A percentile compares a stretch with the other conserved stretches of the same genome.
phyloP scores from a whole-genome alignment of 2,329 filamentous ascomycete species.

The Daldinia sp. region DNA sequence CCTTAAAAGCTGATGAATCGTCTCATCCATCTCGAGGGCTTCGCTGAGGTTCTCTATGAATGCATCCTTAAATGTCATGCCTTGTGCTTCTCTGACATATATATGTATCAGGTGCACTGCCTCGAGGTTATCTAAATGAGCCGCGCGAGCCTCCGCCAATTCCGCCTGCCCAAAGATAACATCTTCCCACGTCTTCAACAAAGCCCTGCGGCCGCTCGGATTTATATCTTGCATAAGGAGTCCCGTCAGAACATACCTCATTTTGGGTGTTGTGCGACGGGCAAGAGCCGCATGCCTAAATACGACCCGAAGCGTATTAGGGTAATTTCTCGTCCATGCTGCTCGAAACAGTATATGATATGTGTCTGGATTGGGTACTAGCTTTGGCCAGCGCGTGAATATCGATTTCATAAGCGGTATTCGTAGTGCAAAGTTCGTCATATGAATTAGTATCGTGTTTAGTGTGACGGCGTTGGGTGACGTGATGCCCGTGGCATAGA shows the following conservation, averaged over 20 bases:
- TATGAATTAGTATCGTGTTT: conserved; percentile 50
- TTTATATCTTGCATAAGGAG: conserved; percentile 29
- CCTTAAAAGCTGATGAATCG: conserved; percentile 42
- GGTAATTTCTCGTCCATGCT: conserved; percentile 46
- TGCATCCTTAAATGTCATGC: conserved; percentile 23
- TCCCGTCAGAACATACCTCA: conserved; percentile 42
- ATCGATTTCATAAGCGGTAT: conserved; percentile 34
- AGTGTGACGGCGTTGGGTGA: conserved; percentile 43
- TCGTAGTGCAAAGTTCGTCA: conserved; percentile 27
- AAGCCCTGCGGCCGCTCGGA: conserved; percentile 20
- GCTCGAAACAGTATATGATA: conserved; percentile 47
- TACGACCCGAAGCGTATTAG: conserved; percentile 51
- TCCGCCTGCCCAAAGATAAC: conserved; percentile 47
- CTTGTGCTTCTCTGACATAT: conserved; percentile 34
- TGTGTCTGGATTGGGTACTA: conserved; percentile 42
- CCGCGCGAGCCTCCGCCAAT: conserved; percentile 34
- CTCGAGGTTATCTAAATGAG: not conserved
- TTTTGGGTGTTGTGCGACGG: conserved; percentile 31
- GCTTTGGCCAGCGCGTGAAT: conserved; percentile 32
- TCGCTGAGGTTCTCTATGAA: conserved; percentile 46
- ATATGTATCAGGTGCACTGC: conserved; percentile 30
- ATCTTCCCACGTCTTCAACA: conserved; percentile 48
- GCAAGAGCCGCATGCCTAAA: conserved; percentile 48
- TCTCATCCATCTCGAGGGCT: conserved; percentile 46
- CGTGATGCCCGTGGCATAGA: conserved; percentile 19